phyloP scores from a whole-genome alignment of 176 grass and related monocot species.

The Oryza australiensis region DNA sequence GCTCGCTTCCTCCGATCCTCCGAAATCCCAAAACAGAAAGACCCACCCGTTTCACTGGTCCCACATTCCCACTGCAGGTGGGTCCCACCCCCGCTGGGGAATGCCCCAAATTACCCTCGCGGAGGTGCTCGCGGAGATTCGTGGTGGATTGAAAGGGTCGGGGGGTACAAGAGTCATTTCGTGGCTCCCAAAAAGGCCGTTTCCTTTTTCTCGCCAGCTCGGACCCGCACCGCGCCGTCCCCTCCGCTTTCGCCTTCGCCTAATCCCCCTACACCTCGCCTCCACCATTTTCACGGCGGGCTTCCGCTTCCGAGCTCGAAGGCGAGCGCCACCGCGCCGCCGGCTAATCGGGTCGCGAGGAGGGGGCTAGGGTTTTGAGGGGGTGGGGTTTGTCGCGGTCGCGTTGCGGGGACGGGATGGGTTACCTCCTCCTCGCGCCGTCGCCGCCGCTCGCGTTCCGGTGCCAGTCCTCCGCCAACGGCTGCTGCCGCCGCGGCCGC shows the following conservation, averaged over 20 bases:
- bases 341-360: not conserved
- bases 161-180: not conserved
- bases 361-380: slow-evolving; percentile 32
- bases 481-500: slow-evolving; percentile 21
- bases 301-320: not conserved
- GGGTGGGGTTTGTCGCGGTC: not conserved
- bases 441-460: slow-evolving; percentile 40
- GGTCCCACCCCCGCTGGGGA: not conserved
- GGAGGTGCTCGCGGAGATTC: not conserved
- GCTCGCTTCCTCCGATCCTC: not conserved
- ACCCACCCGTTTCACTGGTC: not conserved
- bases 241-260: not conserved
- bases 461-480: not conserved
- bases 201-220: not conserved
- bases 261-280: not conserved
- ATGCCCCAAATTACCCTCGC: not conserved
- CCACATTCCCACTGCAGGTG: too few relatives aligned
- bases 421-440: slow-evolving; percentile 44
- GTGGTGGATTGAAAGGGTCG: not conserved
- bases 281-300: not conserved
- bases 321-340: not conserved
- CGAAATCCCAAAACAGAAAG: not conserved
- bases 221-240: too few relatives aligned
- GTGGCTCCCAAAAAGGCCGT: not conserved
- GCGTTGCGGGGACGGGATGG: slow-evolving; percentile 37